Percentiles rank a stretch among this genome's conserved stretches.
Evolutionary conservation across 2,329 filamentous ascomycete genomes (phyloP).

Genomic region (Beauveria scarabaeidicola): DNA sequence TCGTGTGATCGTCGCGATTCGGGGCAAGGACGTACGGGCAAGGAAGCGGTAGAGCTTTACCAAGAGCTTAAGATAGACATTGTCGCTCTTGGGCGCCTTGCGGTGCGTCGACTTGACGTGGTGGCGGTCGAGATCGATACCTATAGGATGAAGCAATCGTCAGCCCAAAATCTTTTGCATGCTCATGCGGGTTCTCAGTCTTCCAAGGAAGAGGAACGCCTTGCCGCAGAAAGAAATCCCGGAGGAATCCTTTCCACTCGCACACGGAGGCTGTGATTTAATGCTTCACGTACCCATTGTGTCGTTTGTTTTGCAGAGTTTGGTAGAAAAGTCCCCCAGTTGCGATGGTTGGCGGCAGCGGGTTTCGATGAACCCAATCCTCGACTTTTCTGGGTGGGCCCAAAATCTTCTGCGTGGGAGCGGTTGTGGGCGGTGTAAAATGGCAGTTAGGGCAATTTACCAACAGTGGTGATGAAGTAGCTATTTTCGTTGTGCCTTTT

Average conservation of each 20-base stretch:
- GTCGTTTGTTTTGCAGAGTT: slow-evolving; percentile 31
- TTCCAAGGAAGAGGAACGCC: slow-evolving; percentile 15
- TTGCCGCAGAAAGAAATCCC: slow-evolving; percentile 10
- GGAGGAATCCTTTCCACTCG: slow-evolving; percentile 34
- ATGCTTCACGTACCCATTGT: slow-evolving; percentile 53
- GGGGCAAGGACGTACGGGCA: slow-evolving; percentile 59
- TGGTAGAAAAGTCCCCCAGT: slow-evolving; percentile 13
- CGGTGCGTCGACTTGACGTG: slow-evolving; percentile 69
- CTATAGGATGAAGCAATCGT: slow-evolving; percentile 47
- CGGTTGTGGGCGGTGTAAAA: slow-evolving; percentile 28
- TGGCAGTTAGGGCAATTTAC: slow-evolving; percentile 36
- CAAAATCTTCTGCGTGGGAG: slow-evolving; percentile 11
- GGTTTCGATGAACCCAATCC: slow-evolving; percentile 8
- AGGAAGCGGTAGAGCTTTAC: slow-evolving; percentile 98
- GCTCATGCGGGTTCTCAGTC: slow-evolving; percentile 40
- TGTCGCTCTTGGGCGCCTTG: slow-evolving; percentile 95
- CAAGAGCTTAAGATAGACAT: slow-evolving; percentile 93
- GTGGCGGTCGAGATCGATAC: slow-evolving; percentile 65
- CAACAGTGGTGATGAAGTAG: neutral
- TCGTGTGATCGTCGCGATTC: neutral
- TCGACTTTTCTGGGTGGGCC: slow-evolving; percentile 16
- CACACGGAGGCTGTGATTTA: slow-evolving; percentile 36
- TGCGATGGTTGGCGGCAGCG: slow-evolving; percentile 33
- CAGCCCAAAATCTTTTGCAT: slow-evolving; percentile 57
- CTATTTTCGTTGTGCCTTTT: neutral